Percentiles rank a stretch among this genome's conserved stretches.
Evolutionary conservation across 148 eudicot genomes (phyloP).

Genomic region (Cornus florida): DNA sequence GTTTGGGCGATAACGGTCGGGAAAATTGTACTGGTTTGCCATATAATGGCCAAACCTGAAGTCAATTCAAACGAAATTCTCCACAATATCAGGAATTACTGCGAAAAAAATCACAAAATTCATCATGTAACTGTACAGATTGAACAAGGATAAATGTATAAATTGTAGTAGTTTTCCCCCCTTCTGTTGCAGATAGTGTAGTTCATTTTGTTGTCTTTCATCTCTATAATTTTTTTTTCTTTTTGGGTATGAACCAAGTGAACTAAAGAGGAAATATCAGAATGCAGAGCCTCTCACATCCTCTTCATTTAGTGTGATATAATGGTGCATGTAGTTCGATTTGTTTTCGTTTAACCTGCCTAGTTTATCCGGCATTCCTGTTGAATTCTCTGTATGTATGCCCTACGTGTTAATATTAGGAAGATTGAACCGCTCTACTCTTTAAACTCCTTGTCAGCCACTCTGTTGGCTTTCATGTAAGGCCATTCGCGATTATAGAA

Average conservation of each 20-base stretch:
- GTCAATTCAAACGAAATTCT: slow-evolving; percentile 32
- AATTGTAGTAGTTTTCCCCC: background rate
- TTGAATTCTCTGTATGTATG: background rate
- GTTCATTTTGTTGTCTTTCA: background rate
- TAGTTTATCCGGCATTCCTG: no score
- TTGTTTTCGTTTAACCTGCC: no score
- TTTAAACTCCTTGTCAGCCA: no score
- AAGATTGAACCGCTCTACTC: background rate
- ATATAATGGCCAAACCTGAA: slow-evolving; percentile 45
- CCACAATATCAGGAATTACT: slow-evolving; percentile 34
- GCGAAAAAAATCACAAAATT: slow-evolving; percentile 35
- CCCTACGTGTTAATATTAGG: background rate
- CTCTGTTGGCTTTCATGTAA: no score
- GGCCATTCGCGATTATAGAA: no score
- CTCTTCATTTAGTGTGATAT: background rate
- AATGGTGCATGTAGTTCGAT: background rate
- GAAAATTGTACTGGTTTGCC: slow-evolving; percentile 54
- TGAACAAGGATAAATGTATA: slow-evolving; percentile 26
- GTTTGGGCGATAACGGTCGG: slow-evolving; percentile 69
- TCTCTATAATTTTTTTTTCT: background rate
- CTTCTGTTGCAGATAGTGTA: background rate
- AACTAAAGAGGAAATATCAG: background rate
- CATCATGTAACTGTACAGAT: slow-evolving; percentile 63
- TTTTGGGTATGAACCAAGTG: background rate
- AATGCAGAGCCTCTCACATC: background rate